These are phyloP conservation scores for Aspergillus tamarii DNA, from an alignment of 2,329 filamentous ascomycete species.

Conservation along the genomic window DNA sequence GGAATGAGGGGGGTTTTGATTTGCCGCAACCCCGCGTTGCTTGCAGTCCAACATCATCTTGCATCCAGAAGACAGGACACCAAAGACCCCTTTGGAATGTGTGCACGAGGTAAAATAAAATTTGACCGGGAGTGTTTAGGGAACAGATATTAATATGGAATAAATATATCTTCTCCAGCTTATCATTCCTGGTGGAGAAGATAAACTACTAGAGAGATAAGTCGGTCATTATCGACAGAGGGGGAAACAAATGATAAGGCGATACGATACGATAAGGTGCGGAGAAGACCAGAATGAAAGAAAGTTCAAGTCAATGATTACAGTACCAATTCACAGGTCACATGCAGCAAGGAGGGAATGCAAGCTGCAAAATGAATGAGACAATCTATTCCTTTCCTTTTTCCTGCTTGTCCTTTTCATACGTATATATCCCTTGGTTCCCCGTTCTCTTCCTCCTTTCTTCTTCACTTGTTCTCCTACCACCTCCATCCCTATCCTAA, in stretches of 20 bases:
- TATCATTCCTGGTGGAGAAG: not conserved
- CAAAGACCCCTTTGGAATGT: not conserved
- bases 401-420: not conserved
- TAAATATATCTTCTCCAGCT: not conserved
- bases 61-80: not conserved
- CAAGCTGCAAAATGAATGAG: constrained; percentile 6
- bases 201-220: not conserved
- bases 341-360: constrained; percentile 21
- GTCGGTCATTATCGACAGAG: not conserved
- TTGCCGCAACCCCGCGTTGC: not conserved
- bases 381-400: not conserved
- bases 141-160: not conserved
- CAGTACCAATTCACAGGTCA: constrained; percentile 23
- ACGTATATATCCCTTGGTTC: not conserved
- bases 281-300: constrained; percentile 23
- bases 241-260: constrained; percentile 6
- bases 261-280: constrained; percentile 29
- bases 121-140: not conserved
- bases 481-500: not conserved
- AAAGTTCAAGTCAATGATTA: not conserved
- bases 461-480: not conserved
- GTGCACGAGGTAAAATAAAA: not conserved
- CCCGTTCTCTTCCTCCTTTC: not conserved
- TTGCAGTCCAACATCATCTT: not conserved
- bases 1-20: not conserved